Conservation (phyloP, 805 yeast species). For the Komagataella populi region DNA sequence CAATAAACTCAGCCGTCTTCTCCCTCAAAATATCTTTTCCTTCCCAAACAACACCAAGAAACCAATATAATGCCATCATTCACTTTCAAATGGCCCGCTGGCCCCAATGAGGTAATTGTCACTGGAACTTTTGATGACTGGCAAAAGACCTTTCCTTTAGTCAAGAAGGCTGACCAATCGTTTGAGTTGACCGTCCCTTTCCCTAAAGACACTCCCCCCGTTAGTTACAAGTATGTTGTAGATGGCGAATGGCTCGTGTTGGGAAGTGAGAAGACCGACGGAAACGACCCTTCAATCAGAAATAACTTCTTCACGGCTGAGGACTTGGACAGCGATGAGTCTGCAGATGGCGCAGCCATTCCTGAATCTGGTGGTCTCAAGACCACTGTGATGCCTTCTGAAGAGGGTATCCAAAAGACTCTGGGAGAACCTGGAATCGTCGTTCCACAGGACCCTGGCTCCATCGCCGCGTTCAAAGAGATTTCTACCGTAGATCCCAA, state of each 20-base stretch:
- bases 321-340: conserved; percentile 20
- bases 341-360: conserved; percentile 16
- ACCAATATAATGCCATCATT: conserved; percentile 9
- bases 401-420: conserved; percentile 21
- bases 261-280: conserved; percentile 23
- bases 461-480: conserved; percentile 53
- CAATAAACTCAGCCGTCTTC: conserved; percentile 1
- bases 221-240: conserved; percentile 40
- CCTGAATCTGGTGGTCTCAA: conserved; percentile 36
- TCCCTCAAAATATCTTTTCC: background rate
- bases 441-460: conserved; percentile 47
- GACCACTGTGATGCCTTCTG: conserved; percentile 32
- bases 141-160: conserved; percentile 33
- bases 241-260: conserved; percentile 45
- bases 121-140: conserved; percentile 52
- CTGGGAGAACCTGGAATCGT: conserved; percentile 39
- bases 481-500: conserved; percentile 44
- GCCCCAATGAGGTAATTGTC: conserved; percentile 30
- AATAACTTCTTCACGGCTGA: conserved; percentile 32
- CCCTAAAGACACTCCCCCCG: conserved; percentile 10
- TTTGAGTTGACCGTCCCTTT: conserved; percentile 19
- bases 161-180: conserved; percentile 25
- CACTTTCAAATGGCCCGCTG: conserved; percentile 17
- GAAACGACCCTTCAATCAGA: conserved; percentile 34
- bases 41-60: background rate